Percentiles rank a stretch among this genome's conserved stretches.
Evolutionary conservation across 345 rosid species (phyloP).

Genomic region (Kandelia obovata): DNA sequence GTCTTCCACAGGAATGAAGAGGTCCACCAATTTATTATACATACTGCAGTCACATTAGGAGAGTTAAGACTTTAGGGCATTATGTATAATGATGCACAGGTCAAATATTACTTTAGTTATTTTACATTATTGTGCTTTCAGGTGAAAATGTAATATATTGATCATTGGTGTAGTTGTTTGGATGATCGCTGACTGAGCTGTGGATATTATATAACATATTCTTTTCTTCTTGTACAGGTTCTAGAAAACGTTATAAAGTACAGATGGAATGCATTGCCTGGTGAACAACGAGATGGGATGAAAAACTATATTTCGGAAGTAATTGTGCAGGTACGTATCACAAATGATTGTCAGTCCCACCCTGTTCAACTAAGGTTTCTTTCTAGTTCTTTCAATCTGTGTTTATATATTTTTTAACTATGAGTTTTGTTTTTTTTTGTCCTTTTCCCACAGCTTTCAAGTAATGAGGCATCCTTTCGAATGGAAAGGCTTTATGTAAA

Average conservation of each 20-base stretch:
- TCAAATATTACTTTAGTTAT: too few species aligned
- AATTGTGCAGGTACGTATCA: constrained; percentile 73
- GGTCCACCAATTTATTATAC: neutral
- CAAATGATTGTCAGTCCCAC: neutral
- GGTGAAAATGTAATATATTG: neutral
- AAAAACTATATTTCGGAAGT: constrained; percentile 98
- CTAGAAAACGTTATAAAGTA: constrained; percentile 98
- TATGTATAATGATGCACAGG: too few species aligned
- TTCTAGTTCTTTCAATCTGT: too few species aligned
- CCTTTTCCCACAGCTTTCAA: constrained; percentile 58
- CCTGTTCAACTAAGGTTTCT: too few species aligned
- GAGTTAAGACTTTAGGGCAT: neutral
- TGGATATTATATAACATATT: neutral
- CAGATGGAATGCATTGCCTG: constrained; percentile 98
- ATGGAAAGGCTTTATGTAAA: constrained; percentile 86
- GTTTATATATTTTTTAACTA: neutral
- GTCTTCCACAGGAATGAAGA: neutral
- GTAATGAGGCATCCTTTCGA: constrained; percentile 80
- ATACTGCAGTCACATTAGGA: neutral
- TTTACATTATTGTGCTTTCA: neutral
- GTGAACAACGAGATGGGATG: constrained; percentile 97
- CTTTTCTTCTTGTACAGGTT: constrained; percentile 48
- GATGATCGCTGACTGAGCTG: neutral
- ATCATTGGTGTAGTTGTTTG: neutral
- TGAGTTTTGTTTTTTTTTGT: neutral